Percentiles rank a stretch among this genome's conserved stretches.
phyloP scores from a whole-genome alignment of 441 rosid genomes.

The Euphorbia neoarborescens region DNA sequence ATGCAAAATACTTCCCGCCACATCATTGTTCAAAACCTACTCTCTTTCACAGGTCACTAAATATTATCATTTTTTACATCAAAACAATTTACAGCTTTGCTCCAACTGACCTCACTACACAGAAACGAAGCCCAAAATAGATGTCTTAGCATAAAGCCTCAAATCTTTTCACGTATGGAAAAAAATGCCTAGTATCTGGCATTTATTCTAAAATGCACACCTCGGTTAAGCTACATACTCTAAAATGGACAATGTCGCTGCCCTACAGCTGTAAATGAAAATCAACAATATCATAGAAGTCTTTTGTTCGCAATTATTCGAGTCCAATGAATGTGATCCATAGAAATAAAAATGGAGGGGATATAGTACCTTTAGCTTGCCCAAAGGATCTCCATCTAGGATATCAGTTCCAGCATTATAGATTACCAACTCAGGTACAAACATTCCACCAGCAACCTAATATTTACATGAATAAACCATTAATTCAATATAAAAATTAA shows the following conservation, averaged over 20 bases:
- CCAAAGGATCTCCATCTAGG: slow-evolving; percentile 91
- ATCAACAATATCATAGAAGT: neutral
- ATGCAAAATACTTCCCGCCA: neutral
- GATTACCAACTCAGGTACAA: slow-evolving; percentile 66
- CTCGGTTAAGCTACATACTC: neutral
- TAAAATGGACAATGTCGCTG: neutral
- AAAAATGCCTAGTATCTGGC: neutral
- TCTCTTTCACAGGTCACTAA: neutral
- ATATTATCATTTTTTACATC: neutral
- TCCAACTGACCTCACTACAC: neutral
- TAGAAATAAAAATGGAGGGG: neutral
- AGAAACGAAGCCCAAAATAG: neutral
- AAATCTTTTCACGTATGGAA: neutral
- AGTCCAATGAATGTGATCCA: neutral
- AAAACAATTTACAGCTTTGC: neutral
- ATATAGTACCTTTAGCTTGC: slow-evolving; percentile 58
- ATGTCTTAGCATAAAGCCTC: neutral
- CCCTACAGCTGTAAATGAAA: neutral
- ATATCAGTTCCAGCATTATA: slow-evolving; percentile 98
- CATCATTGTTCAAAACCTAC: neutral
- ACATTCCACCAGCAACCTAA: slow-evolving; percentile 58
- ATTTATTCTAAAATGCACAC: neutral
- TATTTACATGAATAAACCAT: slow-evolving; percentile 17
- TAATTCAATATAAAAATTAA: neutral
- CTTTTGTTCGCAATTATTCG: neutral